These are phyloP conservation scores for Scolecobasidium constrictum DNA, from an alignment of 2,329 filamentous ascomycete genomes.

Conservation along the genomic window DNA sequence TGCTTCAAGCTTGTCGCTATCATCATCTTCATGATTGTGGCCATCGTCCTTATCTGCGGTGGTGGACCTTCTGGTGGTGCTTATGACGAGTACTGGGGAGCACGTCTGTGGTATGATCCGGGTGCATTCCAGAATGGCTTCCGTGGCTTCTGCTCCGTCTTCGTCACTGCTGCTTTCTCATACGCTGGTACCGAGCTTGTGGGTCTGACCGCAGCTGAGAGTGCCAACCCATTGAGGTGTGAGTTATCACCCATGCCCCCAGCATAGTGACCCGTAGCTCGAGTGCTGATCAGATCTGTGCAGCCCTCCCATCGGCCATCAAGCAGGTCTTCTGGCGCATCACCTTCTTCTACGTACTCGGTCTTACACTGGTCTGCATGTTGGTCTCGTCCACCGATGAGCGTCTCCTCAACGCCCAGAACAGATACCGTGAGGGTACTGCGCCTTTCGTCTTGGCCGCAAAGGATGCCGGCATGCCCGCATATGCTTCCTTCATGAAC, in stretches of 20 bases:
- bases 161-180: constrained; percentile 58
- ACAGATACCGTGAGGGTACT: constrained; percentile 51
- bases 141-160: constrained; percentile 67
- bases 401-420: constrained; percentile 44
- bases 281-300: too few relatives aligned
- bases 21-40: constrained; percentile 25
- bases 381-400: constrained; percentile 59
- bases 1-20: constrained; percentile 24
- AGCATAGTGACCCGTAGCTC: too few relatives aligned
- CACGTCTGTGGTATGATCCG: constrained; percentile 35
- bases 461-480: constrained; percentile 61
- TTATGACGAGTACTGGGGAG: constrained; percentile 8
- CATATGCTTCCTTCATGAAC: constrained; percentile 75
- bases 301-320: constrained; percentile 70
- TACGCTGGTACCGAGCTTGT: constrained; percentile 63
- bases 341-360: constrained; percentile 71
- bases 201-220: constrained; percentile 62
- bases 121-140: constrained; percentile 62
- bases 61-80: constrained; percentile 12
- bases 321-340: constrained; percentile 92
- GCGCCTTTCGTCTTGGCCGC: constrained; percentile 86
- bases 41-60: constrained; percentile 10
- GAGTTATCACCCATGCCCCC: too few relatives aligned
- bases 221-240: constrained; percentile 63
- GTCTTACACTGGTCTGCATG: constrained; percentile 62